Percentiles rank a stretch among this genome's conserved stretches.
Evolutionary conservation across 1,284 basidiomycete genomes (phyloP).

Genomic region (Amylostereum areolatum): DNA sequence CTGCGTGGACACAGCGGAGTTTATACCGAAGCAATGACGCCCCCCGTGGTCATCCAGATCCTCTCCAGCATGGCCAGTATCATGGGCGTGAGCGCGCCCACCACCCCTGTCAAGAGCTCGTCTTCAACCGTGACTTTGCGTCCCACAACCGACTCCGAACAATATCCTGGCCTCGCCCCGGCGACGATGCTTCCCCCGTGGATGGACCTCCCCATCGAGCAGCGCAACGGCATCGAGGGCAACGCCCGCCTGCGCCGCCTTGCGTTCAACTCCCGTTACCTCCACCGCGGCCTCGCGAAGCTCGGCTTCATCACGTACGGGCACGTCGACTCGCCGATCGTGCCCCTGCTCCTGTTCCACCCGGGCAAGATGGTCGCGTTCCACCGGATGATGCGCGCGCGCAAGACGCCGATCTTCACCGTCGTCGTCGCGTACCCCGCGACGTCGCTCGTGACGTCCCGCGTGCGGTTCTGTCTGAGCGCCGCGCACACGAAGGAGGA

Average conservation of each 20-base stretch:
- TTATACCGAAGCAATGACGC: slow-evolving; percentile 90
- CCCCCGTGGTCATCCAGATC: slow-evolving; percentile 89
- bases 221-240: slow-evolving; percentile 83
- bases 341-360: slow-evolving; percentile 90
- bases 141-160: slow-evolving; percentile 23
- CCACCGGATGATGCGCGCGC: slow-evolving; percentile 82
- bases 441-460: slow-evolving; percentile 84
- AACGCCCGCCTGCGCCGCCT: slow-evolving; percentile 77
- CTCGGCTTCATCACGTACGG: slow-evolving; percentile 98
- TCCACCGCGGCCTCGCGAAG: slow-evolving; percentile 82
- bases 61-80: slow-evolving; percentile 93
- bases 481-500: slow-evolving; percentile 97
- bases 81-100: slow-evolving; percentile 75
- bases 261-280: slow-evolving; percentile 94
- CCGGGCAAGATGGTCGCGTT: slow-evolving; percentile 91
- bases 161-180: slow-evolving; percentile 64
- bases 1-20: slow-evolving; percentile 79
- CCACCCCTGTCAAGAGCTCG: slow-evolving; percentile 20
- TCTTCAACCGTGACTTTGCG: slow-evolving; percentile 27
- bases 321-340: slow-evolving; percentile 86
- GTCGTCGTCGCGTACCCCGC: slow-evolving; percentile 93
- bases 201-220: slow-evolving; percentile 62
- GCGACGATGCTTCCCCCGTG: slow-evolving; percentile 57
- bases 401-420: slow-evolving; percentile 77
- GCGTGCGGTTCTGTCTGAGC: slow-evolving; percentile 93